phyloP scores from a whole-genome alignment of 768 basidiomycete species.

The Gloeophyllum trabeum region DNA sequence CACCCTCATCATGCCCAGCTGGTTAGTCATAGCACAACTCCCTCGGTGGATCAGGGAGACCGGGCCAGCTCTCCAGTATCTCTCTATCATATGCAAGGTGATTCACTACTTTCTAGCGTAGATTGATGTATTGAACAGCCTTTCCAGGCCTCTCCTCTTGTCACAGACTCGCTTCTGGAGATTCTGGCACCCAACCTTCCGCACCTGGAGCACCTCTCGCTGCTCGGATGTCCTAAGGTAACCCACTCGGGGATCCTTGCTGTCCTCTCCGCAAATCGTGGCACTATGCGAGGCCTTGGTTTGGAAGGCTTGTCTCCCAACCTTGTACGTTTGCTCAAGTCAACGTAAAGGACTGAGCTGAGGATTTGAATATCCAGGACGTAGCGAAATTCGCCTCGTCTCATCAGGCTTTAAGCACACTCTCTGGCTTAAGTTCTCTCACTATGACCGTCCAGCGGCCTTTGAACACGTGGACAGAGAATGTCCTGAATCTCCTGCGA shows the following conservation, averaged over 20 bases:
- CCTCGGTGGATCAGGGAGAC: conserved; percentile 37
- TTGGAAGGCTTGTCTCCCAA: conserved; percentile 51
- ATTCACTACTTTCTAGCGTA: background rate
- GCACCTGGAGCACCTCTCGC: conserved; percentile 41
- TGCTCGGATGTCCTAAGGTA: conserved; percentile 62
- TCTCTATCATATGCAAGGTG: conserved; percentile 68
- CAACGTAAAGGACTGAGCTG: background rate
- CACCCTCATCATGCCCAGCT: conserved; percentile 67
- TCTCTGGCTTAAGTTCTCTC: conserved; percentile 39
- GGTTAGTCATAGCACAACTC: conserved; percentile 36
- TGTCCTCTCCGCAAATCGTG: conserved; percentile 30
- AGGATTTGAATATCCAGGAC: conserved; percentile 27
- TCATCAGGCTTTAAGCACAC: conserved; percentile 16
- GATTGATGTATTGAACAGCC: background rate
- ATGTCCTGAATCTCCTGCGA: conserved; percentile 31
- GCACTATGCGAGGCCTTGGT: conserved; percentile 39
- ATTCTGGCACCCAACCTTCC: conserved; percentile 35
- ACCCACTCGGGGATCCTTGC: conserved; percentile 48
- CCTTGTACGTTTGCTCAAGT: conserved; percentile 35
- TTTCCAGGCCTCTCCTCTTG: conserved; percentile 38
- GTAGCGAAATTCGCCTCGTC: conserved; percentile 31
- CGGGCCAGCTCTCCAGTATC: conserved; percentile 33
- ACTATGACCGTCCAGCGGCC: conserved; percentile 34
- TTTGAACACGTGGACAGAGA: conserved; percentile 1
- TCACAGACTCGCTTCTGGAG: conserved; percentile 47